Evolutionary conservation across 257 asterid genomes (phyloP).

Genomic region (Scutellaria minor): DNA sequence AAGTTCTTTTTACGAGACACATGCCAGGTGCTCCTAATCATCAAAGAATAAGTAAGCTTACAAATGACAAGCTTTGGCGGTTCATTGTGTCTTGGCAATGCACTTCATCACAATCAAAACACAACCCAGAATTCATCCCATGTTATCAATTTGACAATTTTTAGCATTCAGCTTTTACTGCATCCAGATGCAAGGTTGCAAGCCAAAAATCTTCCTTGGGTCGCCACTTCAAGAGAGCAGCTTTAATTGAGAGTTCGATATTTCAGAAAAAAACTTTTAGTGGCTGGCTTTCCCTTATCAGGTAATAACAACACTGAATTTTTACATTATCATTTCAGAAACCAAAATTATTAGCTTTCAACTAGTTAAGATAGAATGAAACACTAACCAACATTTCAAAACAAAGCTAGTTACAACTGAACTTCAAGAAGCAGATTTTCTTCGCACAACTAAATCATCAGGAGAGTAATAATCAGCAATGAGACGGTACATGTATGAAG

Average conservation of each 20-base stretch:
- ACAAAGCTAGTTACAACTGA: slow-evolving; percentile 33
- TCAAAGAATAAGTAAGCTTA: slow-evolving; percentile 30
- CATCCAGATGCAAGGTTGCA: neutral
- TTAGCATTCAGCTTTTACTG: slow-evolving; percentile 16
- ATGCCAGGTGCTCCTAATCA: slow-evolving; percentile 17
- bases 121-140: slow-evolving; percentile 17
- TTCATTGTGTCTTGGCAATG: neutral
- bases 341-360: slow-evolving; percentile 13
- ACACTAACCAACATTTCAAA: slow-evolving; percentile 52
- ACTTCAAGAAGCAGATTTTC: slow-evolving; percentile 67
- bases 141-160: neutral
- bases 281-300: neutral
- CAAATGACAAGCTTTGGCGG: slow-evolving; percentile 24
- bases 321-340: slow-evolving; percentile 13
- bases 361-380: slow-evolving; percentile 18
- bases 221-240: slow-evolving; percentile 3
- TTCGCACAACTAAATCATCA: slow-evolving; percentile 75
- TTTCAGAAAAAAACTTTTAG: neutral
- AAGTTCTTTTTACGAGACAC: slow-evolving; percentile 26
- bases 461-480: slow-evolving; percentile 96
- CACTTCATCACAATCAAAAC: slow-evolving; percentile 33
- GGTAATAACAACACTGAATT: slow-evolving; percentile 3
- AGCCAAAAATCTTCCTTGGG: slow-evolving; percentile 1
- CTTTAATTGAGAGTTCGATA: slow-evolving; percentile 3
- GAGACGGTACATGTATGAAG: slow-evolving; percentile 93